phyloP scores from a whole-genome alignment of 2,329 filamentous ascomycete genomes.

The Pseudopithomyces maydicus region DNA sequence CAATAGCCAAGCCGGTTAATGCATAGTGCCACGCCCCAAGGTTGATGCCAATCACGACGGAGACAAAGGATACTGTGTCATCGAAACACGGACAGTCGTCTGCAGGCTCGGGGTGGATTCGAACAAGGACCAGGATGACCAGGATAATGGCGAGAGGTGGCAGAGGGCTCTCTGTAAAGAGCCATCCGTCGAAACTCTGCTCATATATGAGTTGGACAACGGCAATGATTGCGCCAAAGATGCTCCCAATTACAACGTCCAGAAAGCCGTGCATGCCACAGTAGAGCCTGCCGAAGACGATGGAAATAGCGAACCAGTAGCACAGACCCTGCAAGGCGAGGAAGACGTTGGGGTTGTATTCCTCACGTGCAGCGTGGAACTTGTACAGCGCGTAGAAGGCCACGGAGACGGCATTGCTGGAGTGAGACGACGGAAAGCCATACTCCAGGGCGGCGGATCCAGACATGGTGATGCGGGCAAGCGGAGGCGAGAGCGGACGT shows the following conservation, averaged over 20 bases:
- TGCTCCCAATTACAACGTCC: slow-evolving; percentile 81
- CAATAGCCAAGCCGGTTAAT: slow-evolving; percentile 59
- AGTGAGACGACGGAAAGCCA: slow-evolving; percentile 96
- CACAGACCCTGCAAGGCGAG: slow-evolving; percentile 69
- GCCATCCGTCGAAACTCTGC: slow-evolving; percentile 69
- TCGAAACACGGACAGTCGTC: slow-evolving; percentile 98
- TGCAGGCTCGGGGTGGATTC: slow-evolving; percentile 92
- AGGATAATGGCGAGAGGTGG: slow-evolving; percentile 68
- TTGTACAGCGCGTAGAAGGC: slow-evolving; percentile 80
- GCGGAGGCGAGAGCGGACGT: slow-evolving; percentile 85
- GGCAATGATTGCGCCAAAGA: slow-evolving; percentile 72
- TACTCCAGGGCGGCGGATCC: slow-evolving; percentile 94
- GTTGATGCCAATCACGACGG: slow-evolving; percentile 84
- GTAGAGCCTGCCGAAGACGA: slow-evolving; percentile 88
- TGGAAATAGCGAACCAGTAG: slow-evolving; percentile 87
- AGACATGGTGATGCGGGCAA: slow-evolving; percentile 96
- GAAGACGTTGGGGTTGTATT: slow-evolving; percentile 63
- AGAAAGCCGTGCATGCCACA: slow-evolving; percentile 99
- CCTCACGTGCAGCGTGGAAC: slow-evolving; percentile 68
- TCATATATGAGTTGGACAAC: slow-evolving; percentile 61
- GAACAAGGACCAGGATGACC: slow-evolving; percentile 74
- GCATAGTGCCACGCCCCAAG: slow-evolving; percentile 83
- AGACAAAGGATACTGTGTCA: slow-evolving; percentile 91
- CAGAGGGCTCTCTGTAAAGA: slow-evolving; percentile 61
- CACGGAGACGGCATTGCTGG: slow-evolving; percentile 94